Evolutionary conservation across 495 filamentous ascomycete species (phyloP).

Genomic region (Halenospora varia): DNA sequence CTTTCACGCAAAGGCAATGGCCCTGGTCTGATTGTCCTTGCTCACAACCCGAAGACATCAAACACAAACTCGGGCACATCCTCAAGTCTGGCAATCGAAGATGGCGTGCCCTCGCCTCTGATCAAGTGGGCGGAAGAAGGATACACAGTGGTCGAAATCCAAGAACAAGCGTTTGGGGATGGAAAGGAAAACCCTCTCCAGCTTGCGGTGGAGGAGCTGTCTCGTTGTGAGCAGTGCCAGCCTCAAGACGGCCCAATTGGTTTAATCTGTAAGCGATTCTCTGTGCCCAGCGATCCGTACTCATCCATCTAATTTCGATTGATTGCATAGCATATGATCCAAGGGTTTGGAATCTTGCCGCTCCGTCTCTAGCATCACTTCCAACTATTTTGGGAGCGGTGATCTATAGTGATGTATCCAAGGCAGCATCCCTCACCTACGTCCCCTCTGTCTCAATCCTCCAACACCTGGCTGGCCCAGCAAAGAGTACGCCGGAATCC

Average conservation of each 20-base stretch:
- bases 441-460: no score
- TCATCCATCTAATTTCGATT: not conserved
- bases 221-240: not conserved
- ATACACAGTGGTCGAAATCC: slow-evolving; percentile 44
- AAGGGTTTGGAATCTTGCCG: not conserved
- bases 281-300: not conserved
- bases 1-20: not conserved
- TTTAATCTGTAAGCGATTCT: slow-evolving; percentile 17
- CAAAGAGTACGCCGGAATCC: not conserved
- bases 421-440: no score
- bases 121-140: slow-evolving; percentile 60
- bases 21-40: not conserved
- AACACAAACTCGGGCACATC: no score
- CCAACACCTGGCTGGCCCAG: not conserved
- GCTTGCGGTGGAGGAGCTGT: slow-evolving; percentile 5
- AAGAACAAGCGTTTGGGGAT: not conserved
- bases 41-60: not conserved
- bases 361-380: slow-evolving; percentile 10
- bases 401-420: slow-evolving; percentile 21
- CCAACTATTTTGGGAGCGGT: slow-evolving; percentile 29
- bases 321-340: not conserved
- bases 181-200: slow-evolving; percentile 11
- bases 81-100: no score
- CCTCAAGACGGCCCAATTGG: slow-evolving; percentile 32
- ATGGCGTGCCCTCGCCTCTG: slow-evolving; percentile 26